A percentile compares a stretch with the other conserved stretches of the same genome.
Evolutionary conservation across 768 basidiomycete species (phyloP).

Genomic region (Psilocybe sp.): DNA sequence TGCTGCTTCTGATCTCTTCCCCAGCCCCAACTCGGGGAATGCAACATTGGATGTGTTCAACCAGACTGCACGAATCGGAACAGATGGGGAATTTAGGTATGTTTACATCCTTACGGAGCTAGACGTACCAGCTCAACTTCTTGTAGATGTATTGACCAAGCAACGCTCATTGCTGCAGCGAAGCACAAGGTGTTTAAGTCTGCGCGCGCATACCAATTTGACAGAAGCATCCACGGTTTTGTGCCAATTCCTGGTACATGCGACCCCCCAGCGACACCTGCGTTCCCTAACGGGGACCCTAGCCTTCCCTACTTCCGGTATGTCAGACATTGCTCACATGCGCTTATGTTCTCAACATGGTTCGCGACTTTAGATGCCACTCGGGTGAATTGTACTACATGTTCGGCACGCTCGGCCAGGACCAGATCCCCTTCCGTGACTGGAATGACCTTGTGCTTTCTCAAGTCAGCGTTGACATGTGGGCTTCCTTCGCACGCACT

Average conservation of each 20-base stretch:
- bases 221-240: conserved; percentile 43
- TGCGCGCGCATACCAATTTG: conserved; percentile 45
- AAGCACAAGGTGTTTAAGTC: conserved; percentile 39
- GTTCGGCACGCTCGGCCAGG: conserved; percentile 34
- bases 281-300: conserved; percentile 44
- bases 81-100: conserved; percentile 42
- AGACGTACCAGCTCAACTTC: neutral
- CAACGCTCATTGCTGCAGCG: conserved; percentile 41
- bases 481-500: conserved; percentile 44
- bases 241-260: conserved; percentile 43
- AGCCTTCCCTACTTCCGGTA: conserved; percentile 45
- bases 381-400: conserved; percentile 28
- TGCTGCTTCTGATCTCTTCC: conserved; percentile 33
- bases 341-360: conserved; percentile 21
- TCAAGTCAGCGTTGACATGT: conserved; percentile 40
- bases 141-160: conserved; percentile 40
- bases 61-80: conserved; percentile 39
- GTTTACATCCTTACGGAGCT: neutral
- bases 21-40: conserved; percentile 31
- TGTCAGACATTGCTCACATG: conserved; percentile 25
- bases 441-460: conserved; percentile 40
- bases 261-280: conserved; percentile 36
- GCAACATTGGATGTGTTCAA: conserved; percentile 42
- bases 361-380: conserved; percentile 19
- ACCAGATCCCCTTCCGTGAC: conserved; percentile 40